Base-by-base conservation (phyloP, 208 protist genomes). In the Trypanosoma congolense region DNA sequence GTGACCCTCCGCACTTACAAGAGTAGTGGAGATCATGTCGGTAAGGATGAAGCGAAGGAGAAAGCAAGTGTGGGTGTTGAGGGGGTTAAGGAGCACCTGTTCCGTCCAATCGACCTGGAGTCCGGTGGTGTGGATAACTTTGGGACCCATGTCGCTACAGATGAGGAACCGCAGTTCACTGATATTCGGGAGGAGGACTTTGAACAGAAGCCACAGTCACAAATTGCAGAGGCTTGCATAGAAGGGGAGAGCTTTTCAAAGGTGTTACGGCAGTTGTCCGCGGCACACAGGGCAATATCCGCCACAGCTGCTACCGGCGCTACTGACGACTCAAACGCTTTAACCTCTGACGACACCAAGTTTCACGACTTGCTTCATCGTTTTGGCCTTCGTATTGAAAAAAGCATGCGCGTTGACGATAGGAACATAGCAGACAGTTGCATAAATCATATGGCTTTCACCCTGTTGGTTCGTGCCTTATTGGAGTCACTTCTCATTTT, bases 51-150 rank as follows among this genome's bases (percentile, higher is more conserved):
- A 4, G 35, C 44, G 1, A 22, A 35, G 6, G 33, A 25, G 12
- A 47, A 35, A 26, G 12, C 24, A 29, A 33, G n/a, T n/a, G n/a
- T n/a, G n/a, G n/a, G n/a, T 28, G 47, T 9, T 8, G 16, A 42
- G 21, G n/a, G 12, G 21, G 18, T 40, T 8, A 0, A 38, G 24
- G 33, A 50, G 16, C 60, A 43, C n/a, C 51, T 65, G 28, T 43
- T 65, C 14, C 49, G 36, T 12, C 58, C 60, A 9, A 35, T 65
- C 35, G 60, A 51, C 8, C 58, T 65, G 40, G 43, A 58, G 12
- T 8, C 29, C 14, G 14, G 33, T 3, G 24, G 50, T 18, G 53
- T 65, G 60, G 60, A 65, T 12, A 2, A 5, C 4, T 43, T 65
- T 21, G 18, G 48, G 29, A 40, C 14, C 9, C 30, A 50, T 36